Conservation (phyloP, 164 flowering plant genomes). For the Piper longum region DNA sequence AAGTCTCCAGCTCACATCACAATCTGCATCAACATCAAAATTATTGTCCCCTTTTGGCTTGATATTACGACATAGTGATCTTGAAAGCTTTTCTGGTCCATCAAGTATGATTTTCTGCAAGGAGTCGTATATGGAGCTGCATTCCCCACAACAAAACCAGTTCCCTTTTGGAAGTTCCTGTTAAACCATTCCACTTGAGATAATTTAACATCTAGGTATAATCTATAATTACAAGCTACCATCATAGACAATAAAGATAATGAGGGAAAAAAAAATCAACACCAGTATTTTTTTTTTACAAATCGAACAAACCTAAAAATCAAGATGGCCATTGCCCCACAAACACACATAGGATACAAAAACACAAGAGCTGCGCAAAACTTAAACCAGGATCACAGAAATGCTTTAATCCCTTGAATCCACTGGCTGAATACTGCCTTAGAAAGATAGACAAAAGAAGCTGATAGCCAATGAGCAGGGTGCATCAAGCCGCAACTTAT, state of each 20-base stretch:
- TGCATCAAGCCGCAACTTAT: too few species aligned
- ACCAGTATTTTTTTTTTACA: background rate
- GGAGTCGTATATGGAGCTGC: conserved; percentile 38
- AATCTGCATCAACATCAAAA: conserved; percentile 6
- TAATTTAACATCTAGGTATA: too few species aligned
- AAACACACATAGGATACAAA: background rate
- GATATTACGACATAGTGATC: conserved; percentile 23
- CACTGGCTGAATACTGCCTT: too few species aligned
- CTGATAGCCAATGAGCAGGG: too few species aligned
- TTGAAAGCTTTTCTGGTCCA: conserved; percentile 47
- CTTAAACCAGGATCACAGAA: too few species aligned
- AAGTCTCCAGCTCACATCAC: conserved; percentile 72
- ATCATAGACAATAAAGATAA: too few species aligned
- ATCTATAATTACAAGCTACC: too few species aligned
- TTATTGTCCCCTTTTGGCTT: conserved; percentile 31
- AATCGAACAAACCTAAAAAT: background rate
- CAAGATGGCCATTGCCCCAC: background rate
- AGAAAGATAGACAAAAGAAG: too few species aligned
- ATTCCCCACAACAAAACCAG: conserved; percentile 74
- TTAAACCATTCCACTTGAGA: background rate
- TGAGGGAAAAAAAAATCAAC: too few species aligned
- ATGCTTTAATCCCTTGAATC: too few species aligned
- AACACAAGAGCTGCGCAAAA: too few species aligned
- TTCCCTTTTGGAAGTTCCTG: conserved; percentile 82
- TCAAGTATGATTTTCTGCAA: conserved; percentile 32